These are phyloP conservation scores for Kappamyces sp. DNA, from an alignment of 192 early-diverging fungal genomes.

Conservation along the genomic window DNA sequence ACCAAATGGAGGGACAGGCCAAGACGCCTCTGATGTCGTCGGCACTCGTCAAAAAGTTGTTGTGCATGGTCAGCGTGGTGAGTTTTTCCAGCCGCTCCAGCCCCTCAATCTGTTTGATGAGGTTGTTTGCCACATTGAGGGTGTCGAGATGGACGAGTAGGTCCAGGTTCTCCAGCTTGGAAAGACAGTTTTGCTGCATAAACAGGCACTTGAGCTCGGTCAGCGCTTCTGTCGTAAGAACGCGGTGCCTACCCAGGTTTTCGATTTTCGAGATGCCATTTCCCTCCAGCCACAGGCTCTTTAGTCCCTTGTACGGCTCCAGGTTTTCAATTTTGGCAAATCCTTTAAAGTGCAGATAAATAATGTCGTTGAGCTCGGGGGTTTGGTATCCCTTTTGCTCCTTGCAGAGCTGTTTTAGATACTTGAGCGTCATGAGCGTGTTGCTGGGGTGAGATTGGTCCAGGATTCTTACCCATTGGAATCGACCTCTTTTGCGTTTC, in stretches of 20 bases:
- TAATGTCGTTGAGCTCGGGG: slow-evolving; percentile 52
- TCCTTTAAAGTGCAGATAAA: slow-evolving; percentile 63
- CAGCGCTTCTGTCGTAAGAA: slow-evolving; percentile 14
- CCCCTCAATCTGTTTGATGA: slow-evolving; percentile 38
- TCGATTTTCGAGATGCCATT: slow-evolving; percentile 50
- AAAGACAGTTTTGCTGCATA: slow-evolving; percentile 55
- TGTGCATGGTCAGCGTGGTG: slow-evolving; percentile 44
- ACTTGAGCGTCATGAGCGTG: slow-evolving; percentile 49
- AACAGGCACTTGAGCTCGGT: slow-evolving; percentile 50
- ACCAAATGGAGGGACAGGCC: slow-evolving; percentile 34
- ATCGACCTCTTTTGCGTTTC: slow-evolving; percentile 28
- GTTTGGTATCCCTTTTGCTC: slow-evolving; percentile 57
- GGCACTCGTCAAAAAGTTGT: slow-evolving; percentile 41
- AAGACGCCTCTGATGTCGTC: slow-evolving; percentile 36
- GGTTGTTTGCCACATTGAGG: slow-evolving; percentile 49
- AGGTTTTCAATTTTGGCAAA: slow-evolving; percentile 56
- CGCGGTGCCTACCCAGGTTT: slow-evolving; percentile 25
- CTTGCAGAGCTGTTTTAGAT: slow-evolving; percentile 50
- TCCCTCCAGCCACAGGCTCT: slow-evolving; percentile 56
- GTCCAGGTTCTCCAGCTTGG: slow-evolving; percentile 37
- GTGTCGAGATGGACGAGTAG: slow-evolving; percentile 40
- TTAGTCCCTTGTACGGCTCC: slow-evolving; percentile 44
- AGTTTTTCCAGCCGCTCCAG: slow-evolving; percentile 26
- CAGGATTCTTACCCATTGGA: slow-evolving; percentile 31
- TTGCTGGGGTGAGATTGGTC: slow-evolving; percentile 29